These are phyloP conservation scores for Elongisporangium undulatum DNA, from an alignment of 352 stramenopile genomes.

Conservation along the genomic window DNA sequence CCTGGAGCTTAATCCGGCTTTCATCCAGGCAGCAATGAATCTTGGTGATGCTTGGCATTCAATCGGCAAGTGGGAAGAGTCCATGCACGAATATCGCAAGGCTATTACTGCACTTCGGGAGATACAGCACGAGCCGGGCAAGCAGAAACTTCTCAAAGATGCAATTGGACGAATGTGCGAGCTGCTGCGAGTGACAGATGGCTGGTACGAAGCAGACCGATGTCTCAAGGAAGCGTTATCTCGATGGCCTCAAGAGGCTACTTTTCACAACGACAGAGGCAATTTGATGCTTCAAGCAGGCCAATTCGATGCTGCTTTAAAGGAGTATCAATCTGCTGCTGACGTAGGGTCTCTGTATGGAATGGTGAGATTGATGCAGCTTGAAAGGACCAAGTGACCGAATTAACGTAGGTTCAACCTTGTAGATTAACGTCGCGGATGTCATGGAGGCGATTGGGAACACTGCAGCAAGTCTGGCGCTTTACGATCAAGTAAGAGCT, in stretches of 20 bases:
- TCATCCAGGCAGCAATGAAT: slow-evolving; percentile 38
- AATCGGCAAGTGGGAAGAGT: slow-evolving; percentile 48
- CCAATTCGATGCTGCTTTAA: slow-evolving; percentile 50
- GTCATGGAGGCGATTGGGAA: slow-evolving; percentile 57
- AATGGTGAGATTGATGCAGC: slow-evolving; percentile 26
- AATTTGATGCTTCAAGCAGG: slow-evolving; percentile 44
- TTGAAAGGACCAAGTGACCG: background rate
- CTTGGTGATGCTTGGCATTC: slow-evolving; percentile 42
- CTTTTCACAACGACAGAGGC: slow-evolving; percentile 58
- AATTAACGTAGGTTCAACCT: background rate
- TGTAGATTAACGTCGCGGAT: slow-evolving; percentile 49
- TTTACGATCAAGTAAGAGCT: slow-evolving; percentile 40
- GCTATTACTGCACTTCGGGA: slow-evolving; percentile 18
- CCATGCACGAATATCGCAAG: slow-evolving; percentile 45
- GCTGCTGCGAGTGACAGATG: slow-evolving; percentile 42
- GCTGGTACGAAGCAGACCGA: slow-evolving; percentile 36
- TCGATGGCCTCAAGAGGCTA: slow-evolving; percentile 44
- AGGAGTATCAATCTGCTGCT: slow-evolving; percentile 47
- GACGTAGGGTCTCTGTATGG: slow-evolving; percentile 33
- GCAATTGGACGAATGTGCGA: slow-evolving; percentile 41
- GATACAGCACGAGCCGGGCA: slow-evolving; percentile 10
- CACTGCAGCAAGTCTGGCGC: slow-evolving; percentile 38
- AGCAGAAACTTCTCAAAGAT: slow-evolving; percentile 28
- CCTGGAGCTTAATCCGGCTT: slow-evolving; percentile 43
- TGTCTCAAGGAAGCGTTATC: slow-evolving; percentile 46